phyloP scores from a whole-genome alignment of 306 rosid species.

The Hippophae rhamnoides region DNA sequence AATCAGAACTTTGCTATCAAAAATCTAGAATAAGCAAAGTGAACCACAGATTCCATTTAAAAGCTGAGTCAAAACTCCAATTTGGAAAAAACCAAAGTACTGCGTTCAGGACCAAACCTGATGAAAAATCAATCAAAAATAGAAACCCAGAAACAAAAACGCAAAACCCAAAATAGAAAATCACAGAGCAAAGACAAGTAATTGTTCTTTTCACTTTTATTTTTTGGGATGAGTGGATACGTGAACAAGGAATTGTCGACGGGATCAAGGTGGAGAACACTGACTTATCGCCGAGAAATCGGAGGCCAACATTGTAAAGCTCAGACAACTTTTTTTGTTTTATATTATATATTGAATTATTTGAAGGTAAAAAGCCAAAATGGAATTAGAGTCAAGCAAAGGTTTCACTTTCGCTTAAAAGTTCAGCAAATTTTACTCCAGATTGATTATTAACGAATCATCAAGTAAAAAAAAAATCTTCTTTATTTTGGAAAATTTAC shows the following conservation, averaged over 20 bases:
- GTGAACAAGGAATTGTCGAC: conserved; percentile 26
- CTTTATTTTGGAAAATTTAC: too few species aligned
- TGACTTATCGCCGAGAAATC: conserved; percentile 79
- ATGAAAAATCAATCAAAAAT: neutral
- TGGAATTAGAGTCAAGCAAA: conserved; percentile 36
- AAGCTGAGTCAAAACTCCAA: neutral
- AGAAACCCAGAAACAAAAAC: conserved; percentile 13
- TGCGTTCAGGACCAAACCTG: conserved; percentile 1
- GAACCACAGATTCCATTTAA: conserved; percentile 13
- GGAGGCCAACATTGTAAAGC: conserved; percentile 34
- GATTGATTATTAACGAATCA: neutral
- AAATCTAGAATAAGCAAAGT: conserved; percentile 16
- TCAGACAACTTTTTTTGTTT: conserved; percentile 43
- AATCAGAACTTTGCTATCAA: conserved; percentile 22
- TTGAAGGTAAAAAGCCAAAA: conserved; percentile 57
- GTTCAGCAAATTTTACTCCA: neutral
- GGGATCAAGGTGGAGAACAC: conserved; percentile 45
- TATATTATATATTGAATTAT: conserved; percentile 1
- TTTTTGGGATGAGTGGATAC: conserved; percentile 8
- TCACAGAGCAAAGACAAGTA: neutral
- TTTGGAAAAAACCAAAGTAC: conserved; percentile 2
- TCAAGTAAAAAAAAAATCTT: neutral
- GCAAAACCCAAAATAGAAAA: conserved; percentile 24
- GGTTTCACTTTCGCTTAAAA: conserved; percentile 8
- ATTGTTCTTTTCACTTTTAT: too few species aligned